Evolutionary conservation across 176 grass and related monocot genomes (phyloP).

Genomic region (Typha latifolia): DNA sequence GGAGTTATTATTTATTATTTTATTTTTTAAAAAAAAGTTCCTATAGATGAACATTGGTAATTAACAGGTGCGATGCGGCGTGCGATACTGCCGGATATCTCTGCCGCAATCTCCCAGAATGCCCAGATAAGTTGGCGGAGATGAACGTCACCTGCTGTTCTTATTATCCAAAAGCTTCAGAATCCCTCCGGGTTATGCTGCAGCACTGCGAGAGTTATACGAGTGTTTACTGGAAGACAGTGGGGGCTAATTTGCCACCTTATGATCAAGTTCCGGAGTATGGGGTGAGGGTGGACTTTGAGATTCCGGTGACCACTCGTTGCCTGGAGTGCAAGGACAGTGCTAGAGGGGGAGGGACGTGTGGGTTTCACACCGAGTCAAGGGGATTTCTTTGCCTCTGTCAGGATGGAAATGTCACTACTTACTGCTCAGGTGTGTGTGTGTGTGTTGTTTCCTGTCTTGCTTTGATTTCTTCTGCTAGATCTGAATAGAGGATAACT

Average conservation of each 20-base stretch:
- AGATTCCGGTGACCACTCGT: slow-evolving; percentile 72
- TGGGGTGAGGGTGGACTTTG: slow-evolving; percentile 76
- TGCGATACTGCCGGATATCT: slow-evolving; percentile 31
- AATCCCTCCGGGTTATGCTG: slow-evolving; percentile 59
- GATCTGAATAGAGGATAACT: background rate
- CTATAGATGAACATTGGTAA: too few relatives aligned
- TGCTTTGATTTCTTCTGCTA: background rate
- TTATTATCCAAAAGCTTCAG: slow-evolving; percentile 57
- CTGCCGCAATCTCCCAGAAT: slow-evolving; percentile 74
- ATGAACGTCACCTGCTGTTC: slow-evolving; percentile 53
- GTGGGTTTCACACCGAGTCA: slow-evolving; percentile 57
- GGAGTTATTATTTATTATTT: too few relatives aligned
- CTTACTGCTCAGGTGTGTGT: slow-evolving; percentile 54
- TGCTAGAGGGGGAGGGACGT: slow-evolving; percentile 39
- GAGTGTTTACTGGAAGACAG: slow-evolving; percentile 64
- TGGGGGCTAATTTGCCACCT: slow-evolving; percentile 55
- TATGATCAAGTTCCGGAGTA: slow-evolving; percentile 85
- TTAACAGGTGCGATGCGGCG: background rate
- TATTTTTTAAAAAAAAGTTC: too few relatives aligned
- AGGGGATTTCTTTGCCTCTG: slow-evolving; percentile 76
- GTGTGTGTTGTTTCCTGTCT: background rate
- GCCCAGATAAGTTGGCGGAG: slow-evolving; percentile 38
- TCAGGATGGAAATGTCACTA: slow-evolving; percentile 54
- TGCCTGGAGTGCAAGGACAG: slow-evolving; percentile 82
- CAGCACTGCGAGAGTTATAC: slow-evolving; percentile 67